Evolutionary conservation across 495 filamentous ascomycete genomes (phyloP), one percentile per base, ranked within the genome.

Genomic region (Evansstolkia leycettana): DNA sequence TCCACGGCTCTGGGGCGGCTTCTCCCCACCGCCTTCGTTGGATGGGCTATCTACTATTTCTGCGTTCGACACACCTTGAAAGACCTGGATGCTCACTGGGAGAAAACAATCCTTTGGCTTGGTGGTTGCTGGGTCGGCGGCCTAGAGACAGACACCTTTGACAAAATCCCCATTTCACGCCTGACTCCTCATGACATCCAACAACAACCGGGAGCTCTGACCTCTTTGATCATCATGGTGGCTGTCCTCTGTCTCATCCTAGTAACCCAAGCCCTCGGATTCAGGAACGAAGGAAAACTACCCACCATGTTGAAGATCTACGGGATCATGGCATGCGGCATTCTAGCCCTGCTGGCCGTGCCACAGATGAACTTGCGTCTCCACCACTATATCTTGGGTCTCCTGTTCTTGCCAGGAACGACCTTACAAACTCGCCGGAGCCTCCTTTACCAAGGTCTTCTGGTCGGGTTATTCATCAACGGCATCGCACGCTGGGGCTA

Each of bases 101-200:
- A 87, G 42, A 84, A 81, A 52, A 80, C 82, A 0, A 43, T 86
- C 16, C 58, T 86, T 17, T 87, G 81, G 81, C 64, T 88, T 5
- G 76, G 78, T 0, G 69, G 66, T 13, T 78, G 75, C 55, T 89
- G 84, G 84, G 64, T 88, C 36, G 82, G 80, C 17, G 78, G 82
- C 7, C 57, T 89, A 20, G 76, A 73, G 26, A 86, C 82, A 38
- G 73, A 83, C 43, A 86, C 84, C 5, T 74, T 90, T 43, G 80
- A 84, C 43, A 57, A 56, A 7, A 81, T 90, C 47, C 84, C 84
- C 3, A 80, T 90, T 46, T 70, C 75, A 28, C 72, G 84, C 13
- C 64, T 90, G 10, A 88, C 80, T 1, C 64, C 69, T 0, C 75
- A 80, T 41, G 84, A 89, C 42, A 62, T 90, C 23, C 45, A 72